A percentile compares a stretch with the other conserved stretches of the same genome.
Evolutionary conservation across 2,329 filamentous ascomycete genomes (phyloP).

Genomic region (Pseudogymnoascus sp.): DNA sequence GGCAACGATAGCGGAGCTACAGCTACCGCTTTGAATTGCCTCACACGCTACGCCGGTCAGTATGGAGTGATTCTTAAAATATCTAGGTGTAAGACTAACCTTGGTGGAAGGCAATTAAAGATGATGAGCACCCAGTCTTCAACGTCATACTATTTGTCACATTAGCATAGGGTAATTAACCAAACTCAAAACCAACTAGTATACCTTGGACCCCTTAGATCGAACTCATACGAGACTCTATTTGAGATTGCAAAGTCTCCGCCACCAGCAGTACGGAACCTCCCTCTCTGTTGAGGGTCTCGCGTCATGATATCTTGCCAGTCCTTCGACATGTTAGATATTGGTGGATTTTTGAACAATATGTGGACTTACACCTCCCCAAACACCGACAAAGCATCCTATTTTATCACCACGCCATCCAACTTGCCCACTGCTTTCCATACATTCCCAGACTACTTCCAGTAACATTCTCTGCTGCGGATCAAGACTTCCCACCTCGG

Average conservation of each 20-base stretch:
- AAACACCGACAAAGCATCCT: background rate
- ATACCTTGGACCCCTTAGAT: background rate
- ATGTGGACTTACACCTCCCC: background rate
- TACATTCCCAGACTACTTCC: conserved; percentile 22
- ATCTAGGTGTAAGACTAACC: background rate
- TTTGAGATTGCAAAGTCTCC: background rate
- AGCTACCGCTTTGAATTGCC: conserved; percentile 33
- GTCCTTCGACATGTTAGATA: background rate
- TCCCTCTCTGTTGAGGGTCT: conserved; percentile 27
- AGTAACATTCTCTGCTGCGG: conserved; percentile 24
- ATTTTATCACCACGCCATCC: background rate
- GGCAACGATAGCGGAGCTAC: conserved; percentile 34
- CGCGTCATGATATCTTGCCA: conserved; percentile 11
- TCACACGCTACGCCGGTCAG: background rate
- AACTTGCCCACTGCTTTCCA: conserved; percentile 21
- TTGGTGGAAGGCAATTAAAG: background rate
- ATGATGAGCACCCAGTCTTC: background rate
- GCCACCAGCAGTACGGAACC: background rate
- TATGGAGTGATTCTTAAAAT: background rate
- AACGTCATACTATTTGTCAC: background rate
- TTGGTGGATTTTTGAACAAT: background rate
- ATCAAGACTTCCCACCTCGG: conserved; percentile 22
- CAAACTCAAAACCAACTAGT: background rate
- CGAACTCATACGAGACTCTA: background rate
- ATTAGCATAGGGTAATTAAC: background rate